Base-by-base conservation (phyloP, 768 basidiomycete genomes). In the Russula abietina region DNA sequence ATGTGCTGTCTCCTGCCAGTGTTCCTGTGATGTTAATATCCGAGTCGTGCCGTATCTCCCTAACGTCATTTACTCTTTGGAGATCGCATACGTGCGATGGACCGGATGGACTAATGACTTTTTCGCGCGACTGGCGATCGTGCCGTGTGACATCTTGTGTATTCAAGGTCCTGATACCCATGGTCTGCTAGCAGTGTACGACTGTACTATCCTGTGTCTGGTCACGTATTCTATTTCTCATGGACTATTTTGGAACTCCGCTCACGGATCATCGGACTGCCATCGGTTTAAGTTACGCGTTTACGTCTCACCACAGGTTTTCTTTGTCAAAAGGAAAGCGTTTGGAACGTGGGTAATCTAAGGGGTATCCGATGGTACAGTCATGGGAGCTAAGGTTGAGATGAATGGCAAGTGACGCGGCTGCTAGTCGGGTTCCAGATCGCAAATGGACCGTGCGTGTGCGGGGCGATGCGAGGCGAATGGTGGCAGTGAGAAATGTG, bases 41-140 rank as follows among this genome's bases (percentile, higher is more conserved):
- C 38, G 38, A 39, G 38, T 50, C 46, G 39, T 49, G 57, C 24
- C 46, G 33, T 54, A 54, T 48, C 48, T 56, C 46, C 54, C 32
- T 50, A 55, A 50, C 28, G n/a, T 19, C 46, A 45, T 61, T 62
- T 58, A 49, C 57, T 19, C 46, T 17, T 57, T 39, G 56, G 56
- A 57, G 60, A 54, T 16, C 68, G 67, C 63, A 63, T 71, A 26
- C 48, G 33, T 72, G 69, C 69, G 79, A 63, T 12, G 73, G 72
- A 45, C 76, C 55, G 49, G 72, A 57, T 33, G 28, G 48, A 49
- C 14, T 24, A 12, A 22, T 43, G 52, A 36, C 22, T 2, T 12
- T 24, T 36, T 11, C 28, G 30, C 30, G 9, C 17, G 50, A 30
- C 28, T 51, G 17, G 17, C 32, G 28, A 16, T 32, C 9, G 50